Conservation (phyloP, 208 protist genomes). For the Crithidia expoeki region DNA sequence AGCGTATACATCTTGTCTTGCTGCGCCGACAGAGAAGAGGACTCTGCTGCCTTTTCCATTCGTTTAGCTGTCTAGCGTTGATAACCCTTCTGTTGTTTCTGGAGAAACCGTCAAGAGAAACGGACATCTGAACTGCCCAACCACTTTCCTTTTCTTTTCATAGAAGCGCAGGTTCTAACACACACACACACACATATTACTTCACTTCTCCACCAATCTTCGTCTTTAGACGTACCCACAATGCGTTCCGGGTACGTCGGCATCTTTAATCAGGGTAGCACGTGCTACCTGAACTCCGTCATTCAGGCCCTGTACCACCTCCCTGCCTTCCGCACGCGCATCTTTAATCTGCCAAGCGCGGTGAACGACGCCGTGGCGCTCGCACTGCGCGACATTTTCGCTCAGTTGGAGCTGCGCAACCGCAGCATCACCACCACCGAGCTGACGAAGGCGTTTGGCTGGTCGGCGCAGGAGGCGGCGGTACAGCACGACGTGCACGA, state of each 20-base stretch:
- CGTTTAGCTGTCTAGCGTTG: no score
- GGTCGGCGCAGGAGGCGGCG: constrained; percentile 57
- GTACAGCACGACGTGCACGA: constrained; percentile 93
- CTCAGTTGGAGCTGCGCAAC: constrained; percentile 54
- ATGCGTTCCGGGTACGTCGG: constrained; percentile 57
- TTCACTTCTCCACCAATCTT: no score
- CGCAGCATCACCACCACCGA: constrained; percentile 71
- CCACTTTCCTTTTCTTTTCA: no score
- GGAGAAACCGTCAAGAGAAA: no score
- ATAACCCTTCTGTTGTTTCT: no score
- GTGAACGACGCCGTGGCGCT: constrained; percentile 42
- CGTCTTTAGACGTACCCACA: neutral
- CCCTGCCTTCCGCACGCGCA: constrained; percentile 60
- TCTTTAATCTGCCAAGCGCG: constrained; percentile 44
- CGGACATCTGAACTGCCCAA: no score
- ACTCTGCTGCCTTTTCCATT: no score
- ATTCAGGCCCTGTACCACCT: constrained; percentile 89
- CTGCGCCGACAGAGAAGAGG: no score
- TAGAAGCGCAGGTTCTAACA: no score
- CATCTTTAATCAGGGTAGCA: constrained; percentile 88
- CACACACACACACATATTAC: no score
- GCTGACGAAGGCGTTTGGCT: constrained; percentile 91
- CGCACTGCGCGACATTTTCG: constrained; percentile 79
- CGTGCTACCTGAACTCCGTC: constrained; percentile 92
- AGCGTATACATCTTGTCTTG: no score